A percentile compares a stretch with the other conserved stretches of the same genome.
Conservation (phyloP, 805 yeast genomes). For the Maudiozyma bulderi region DNA sequence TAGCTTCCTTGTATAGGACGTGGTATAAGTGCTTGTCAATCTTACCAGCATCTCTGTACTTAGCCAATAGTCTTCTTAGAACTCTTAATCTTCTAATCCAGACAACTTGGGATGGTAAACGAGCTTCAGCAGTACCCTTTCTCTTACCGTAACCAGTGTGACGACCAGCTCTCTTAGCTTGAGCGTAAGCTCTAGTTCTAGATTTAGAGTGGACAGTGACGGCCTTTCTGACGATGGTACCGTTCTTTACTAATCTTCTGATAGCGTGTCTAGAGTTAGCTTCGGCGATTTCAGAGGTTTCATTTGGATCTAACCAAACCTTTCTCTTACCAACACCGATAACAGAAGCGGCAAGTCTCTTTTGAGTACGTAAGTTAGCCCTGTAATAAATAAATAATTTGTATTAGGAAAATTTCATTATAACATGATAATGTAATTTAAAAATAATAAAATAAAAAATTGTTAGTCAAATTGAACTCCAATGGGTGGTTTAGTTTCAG, state of each 20-base stretch:
- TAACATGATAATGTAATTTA: neutral
- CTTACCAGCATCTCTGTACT: constrained; percentile 99
- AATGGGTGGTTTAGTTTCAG: no score
- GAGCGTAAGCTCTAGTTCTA: constrained; percentile 94
- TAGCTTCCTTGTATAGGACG: constrained; percentile 89
- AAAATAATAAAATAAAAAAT: neutral
- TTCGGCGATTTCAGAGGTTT: constrained; percentile 87
- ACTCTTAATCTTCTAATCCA: constrained; percentile 99
- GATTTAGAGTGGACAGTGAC: constrained; percentile 94
- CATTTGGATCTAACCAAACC: constrained; percentile 99
- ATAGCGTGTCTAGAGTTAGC: constrained; percentile 98
- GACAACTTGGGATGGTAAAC: constrained; percentile 95
- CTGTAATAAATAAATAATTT: constrained; percentile 26
- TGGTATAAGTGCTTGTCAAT: constrained; percentile 99
- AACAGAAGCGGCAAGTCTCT: constrained; percentile 99
- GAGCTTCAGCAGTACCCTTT: constrained; percentile 99
- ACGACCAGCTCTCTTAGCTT: constrained; percentile 96
- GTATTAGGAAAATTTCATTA: neutral
- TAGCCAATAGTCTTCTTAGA: constrained; percentile 92
- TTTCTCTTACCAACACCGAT: constrained; percentile 98
- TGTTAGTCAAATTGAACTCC: neutral
- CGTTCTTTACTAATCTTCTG: constrained; percentile 95
- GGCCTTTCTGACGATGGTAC: constrained; percentile 97
- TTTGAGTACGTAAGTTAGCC: constrained; percentile 98
- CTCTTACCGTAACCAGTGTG: constrained; percentile 99